These are phyloP conservation scores for Hygrophorus russula DNA, from an alignment of 768 basidiomycete species.

Conservation along the genomic window DNA sequence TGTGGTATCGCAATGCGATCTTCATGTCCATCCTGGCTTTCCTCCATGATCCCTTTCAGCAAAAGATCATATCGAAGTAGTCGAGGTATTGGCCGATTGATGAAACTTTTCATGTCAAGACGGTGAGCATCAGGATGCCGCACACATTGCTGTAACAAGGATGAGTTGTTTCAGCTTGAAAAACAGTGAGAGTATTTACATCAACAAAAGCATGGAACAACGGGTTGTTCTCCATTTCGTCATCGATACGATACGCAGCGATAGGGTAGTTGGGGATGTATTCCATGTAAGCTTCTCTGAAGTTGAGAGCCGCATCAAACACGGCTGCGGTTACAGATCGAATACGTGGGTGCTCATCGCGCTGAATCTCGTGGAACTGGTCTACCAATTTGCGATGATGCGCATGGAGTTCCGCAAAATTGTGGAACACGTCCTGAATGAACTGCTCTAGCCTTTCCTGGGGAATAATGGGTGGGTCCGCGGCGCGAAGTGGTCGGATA, in stretches of 20 bases:
- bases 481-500: constrained; percentile 57
- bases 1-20: constrained; percentile 69
- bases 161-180: constrained; percentile 12
- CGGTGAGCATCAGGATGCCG: constrained; percentile 71
- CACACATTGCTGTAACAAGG: constrained; percentile 25
- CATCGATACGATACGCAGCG: constrained; percentile 77
- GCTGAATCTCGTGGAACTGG: constrained; percentile 75
- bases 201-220: constrained; percentile 78
- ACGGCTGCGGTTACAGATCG: constrained; percentile 73
- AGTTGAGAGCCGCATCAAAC: constrained; percentile 84
- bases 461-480: constrained; percentile 71
- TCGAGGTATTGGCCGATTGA: constrained; percentile 85
- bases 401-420: constrained; percentile 61
- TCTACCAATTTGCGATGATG: constrained; percentile 73
- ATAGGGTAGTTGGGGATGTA: constrained; percentile 92
- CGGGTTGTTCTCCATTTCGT: constrained; percentile 75
- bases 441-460: constrained; percentile 63
- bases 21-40: constrained; percentile 64
- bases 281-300: constrained; percentile 86
- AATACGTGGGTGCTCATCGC: constrained; percentile 77
- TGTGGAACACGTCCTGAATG: constrained; percentile 83
- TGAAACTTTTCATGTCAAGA: constrained; percentile 88
- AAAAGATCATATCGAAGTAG: constrained; percentile 82
- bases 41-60: constrained; percentile 69
- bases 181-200: constrained; percentile 28